A percentile compares a stretch with the other conserved stretches of the same genome.
Evolutionary conservation across 371 early-diverging fungal genomes (phyloP).

Genomic region (Mortierella sp.): DNA sequence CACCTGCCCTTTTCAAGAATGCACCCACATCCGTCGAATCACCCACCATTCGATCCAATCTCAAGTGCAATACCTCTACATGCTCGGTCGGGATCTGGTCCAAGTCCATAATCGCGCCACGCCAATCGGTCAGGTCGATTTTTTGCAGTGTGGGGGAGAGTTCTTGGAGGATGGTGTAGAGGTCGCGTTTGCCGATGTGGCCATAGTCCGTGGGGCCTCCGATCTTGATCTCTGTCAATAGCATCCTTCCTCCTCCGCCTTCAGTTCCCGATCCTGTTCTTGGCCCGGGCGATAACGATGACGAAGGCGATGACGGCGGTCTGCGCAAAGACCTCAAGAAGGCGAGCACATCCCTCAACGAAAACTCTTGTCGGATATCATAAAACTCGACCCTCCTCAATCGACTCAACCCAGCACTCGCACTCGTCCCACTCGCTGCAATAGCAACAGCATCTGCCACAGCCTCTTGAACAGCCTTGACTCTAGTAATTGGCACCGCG

Average conservation of each 20-base stretch:
- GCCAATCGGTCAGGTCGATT: slow-evolving; percentile 31
- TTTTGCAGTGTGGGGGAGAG: slow-evolving; percentile 1
- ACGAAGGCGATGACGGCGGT: background rate
- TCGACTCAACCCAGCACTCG: background rate
- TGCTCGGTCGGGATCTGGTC: slow-evolving; percentile 19
- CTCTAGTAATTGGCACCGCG: slow-evolving; percentile 18
- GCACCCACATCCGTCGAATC: background rate
- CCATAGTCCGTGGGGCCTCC: slow-evolving; percentile 24
- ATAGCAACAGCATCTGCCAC: slow-evolving; percentile 1
- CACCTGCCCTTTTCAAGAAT: slow-evolving; percentile 3
- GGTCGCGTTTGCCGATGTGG: slow-evolving; percentile 16
- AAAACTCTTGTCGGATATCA: slow-evolving; percentile 14
- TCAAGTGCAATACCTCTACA: slow-evolving; percentile 9
- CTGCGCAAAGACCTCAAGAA: slow-evolving; percentile 15
- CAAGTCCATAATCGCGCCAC: slow-evolving; percentile 25
- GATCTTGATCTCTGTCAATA: slow-evolving; percentile 30
- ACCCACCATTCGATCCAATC: slow-evolving; percentile 18
- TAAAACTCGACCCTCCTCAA: slow-evolving; percentile 20
- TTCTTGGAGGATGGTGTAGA: slow-evolving; percentile 30
- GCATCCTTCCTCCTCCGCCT: background rate
- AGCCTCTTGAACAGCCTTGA: slow-evolving; percentile 18
- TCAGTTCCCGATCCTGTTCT: background rate
- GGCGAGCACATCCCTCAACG: slow-evolving; percentile 13
- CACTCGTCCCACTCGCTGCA: background rate
- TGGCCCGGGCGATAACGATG: background rate